Percentiles rank a stretch among this genome's conserved stretches.
Conservation (phyloP, 2,329 filamentous ascomycete species). For the Neopestalotiopsis rosae region DNA sequence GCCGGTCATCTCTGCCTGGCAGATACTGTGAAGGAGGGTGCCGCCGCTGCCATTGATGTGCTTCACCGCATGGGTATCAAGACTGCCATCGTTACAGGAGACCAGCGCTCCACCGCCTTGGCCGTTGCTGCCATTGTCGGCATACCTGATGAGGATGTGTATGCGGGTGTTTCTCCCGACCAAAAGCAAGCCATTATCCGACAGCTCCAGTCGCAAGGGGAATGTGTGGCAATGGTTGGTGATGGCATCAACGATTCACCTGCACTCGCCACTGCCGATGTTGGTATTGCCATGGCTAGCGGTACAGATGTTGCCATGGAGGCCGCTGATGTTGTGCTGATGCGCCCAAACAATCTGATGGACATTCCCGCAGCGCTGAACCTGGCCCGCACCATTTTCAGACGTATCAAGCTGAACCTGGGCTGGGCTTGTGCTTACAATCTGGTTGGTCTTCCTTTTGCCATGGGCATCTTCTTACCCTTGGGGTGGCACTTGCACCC, state of each 20-base stretch:
- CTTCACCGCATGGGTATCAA: slow-evolving; percentile 85
- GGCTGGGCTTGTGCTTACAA: slow-evolving; percentile 96
- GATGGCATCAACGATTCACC: slow-evolving; percentile 99
- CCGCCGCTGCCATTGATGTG: slow-evolving; percentile 79
- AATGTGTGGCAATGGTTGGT: slow-evolving; percentile 93
- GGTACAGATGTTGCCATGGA: slow-evolving; percentile 98
- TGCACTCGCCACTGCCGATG: slow-evolving; percentile 87
- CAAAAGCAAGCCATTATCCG: slow-evolving; percentile 89
- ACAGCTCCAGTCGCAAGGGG: slow-evolving; percentile 74
- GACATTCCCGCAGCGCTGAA: slow-evolving; percentile 88
- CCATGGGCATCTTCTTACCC: slow-evolving; percentile 91
- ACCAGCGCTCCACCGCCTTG: slow-evolving; percentile 82
- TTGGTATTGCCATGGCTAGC: slow-evolving; percentile 90
- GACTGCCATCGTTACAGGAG: slow-evolving; percentile 91
- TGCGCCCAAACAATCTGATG: slow-evolving; percentile 90
- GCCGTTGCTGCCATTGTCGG: slow-evolving; percentile 84
- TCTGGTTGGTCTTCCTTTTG: slow-evolving; percentile 86
- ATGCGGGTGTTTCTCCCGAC: slow-evolving; percentile 86
- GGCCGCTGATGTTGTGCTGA: slow-evolving; percentile 93
- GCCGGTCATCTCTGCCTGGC: slow-evolving; percentile 83
- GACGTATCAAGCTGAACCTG: slow-evolving; percentile 91
- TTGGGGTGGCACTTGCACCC: slow-evolving; percentile 88
- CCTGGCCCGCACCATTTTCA: slow-evolving; percentile 85
- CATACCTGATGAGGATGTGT: slow-evolving; percentile 76
- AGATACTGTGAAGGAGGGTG: slow-evolving; percentile 90